Percentiles rank a stretch among this genome's conserved stretches.
These are phyloP conservation scores for Aphanomyces cochlioides DNA, from an alignment of 352 stramenopile genomes.

Conservation along the genomic window DNA sequence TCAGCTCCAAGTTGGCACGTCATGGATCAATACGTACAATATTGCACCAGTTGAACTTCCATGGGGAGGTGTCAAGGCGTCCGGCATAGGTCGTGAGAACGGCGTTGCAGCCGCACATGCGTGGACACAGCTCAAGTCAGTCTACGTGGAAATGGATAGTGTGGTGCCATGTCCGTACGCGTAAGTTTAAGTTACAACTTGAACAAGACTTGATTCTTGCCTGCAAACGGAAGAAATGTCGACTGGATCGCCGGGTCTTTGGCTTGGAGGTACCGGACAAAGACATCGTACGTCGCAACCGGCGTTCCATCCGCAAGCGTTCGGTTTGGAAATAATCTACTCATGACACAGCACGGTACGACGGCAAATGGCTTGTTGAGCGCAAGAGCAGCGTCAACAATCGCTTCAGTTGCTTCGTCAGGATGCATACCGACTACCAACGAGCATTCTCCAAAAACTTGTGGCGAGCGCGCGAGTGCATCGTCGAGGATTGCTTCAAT, in stretches of 20 bases:
- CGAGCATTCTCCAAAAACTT: slow-evolving; percentile 67
- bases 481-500: slow-evolving; percentile 57
- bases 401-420: slow-evolving; percentile 93
- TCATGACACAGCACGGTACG: slow-evolving; percentile 96
- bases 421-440: slow-evolving; percentile 92
- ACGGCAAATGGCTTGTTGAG: slow-evolving; percentile 93
- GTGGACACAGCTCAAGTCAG: slow-evolving; percentile 89
- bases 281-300: slow-evolving; percentile 73
- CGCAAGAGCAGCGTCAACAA: slow-evolving; percentile 88
- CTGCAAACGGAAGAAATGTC: slow-evolving; percentile 69
- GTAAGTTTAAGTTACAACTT: slow-evolving; percentile 21
- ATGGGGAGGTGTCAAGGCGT: slow-evolving; percentile 90
- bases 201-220: slow-evolving; percentile 82
- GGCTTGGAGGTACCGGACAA: slow-evolving; percentile 71
- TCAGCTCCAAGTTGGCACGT: slow-evolving; percentile 68
- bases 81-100: slow-evolving; percentile 90
- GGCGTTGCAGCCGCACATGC: slow-evolving; percentile 76
- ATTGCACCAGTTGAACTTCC: slow-evolving; percentile 77
- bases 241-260: slow-evolving; percentile 63
- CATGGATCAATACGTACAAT: slow-evolving; percentile 91
- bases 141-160: slow-evolving; percentile 82
- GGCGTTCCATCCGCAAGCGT: slow-evolving; percentile 39
- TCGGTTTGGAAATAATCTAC: slow-evolving; percentile 81
- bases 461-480: slow-evolving; percentile 45
- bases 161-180: slow-evolving; percentile 62